phyloP scores from a whole-genome alignment of 345 rosid species.

The Noccaea caerulescens region DNA sequence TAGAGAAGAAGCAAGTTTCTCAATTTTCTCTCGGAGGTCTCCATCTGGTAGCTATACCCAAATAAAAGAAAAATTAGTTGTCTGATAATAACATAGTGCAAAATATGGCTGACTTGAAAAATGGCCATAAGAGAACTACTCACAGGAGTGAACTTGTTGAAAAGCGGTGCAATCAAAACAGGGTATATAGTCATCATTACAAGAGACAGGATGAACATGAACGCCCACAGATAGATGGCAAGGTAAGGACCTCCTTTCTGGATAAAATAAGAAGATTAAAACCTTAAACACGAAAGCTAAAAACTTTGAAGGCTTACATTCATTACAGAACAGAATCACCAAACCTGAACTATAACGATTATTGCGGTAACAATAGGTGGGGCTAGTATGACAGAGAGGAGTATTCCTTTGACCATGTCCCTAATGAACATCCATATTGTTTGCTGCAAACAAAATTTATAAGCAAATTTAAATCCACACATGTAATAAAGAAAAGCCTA shows the following conservation, averaged over 20 bases:
- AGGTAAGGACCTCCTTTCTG: conserved; percentile 99
- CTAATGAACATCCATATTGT: conserved; percentile 90
- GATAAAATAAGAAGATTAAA: conserved; percentile 31
- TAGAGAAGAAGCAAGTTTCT: conserved; percentile 86
- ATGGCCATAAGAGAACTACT: conserved; percentile 45
- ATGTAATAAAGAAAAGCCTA: not conserved
- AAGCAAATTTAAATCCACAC: conserved; percentile 11
- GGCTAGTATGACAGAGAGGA: conserved; percentile 73
- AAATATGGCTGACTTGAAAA: conserved; percentile 6
- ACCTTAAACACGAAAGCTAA: conserved; percentile 5
- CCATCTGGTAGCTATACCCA: conserved; percentile 87
- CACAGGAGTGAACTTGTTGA: conserved; percentile 96
- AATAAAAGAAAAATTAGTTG: conserved; percentile 14
- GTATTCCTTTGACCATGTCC: conserved; percentile 82
- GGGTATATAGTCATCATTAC: conserved; percentile 99
- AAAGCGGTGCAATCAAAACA: conserved; percentile 88
- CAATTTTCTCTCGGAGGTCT: conserved; percentile 76
- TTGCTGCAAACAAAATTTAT: conserved; percentile 66
- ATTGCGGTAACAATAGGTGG: conserved; percentile 93
- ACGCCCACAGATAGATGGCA: conserved; percentile 98
- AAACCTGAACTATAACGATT: conserved; percentile 84
- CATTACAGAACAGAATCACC: conserved; percentile 3
- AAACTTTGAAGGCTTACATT: conserved; percentile 3
- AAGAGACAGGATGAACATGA: conserved; percentile 90
- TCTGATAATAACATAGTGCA: conserved; percentile 22